Conservation (phyloP, 2,329 filamentous ascomycete genomes). For the Cladosporium sphaerospermum region DNA sequence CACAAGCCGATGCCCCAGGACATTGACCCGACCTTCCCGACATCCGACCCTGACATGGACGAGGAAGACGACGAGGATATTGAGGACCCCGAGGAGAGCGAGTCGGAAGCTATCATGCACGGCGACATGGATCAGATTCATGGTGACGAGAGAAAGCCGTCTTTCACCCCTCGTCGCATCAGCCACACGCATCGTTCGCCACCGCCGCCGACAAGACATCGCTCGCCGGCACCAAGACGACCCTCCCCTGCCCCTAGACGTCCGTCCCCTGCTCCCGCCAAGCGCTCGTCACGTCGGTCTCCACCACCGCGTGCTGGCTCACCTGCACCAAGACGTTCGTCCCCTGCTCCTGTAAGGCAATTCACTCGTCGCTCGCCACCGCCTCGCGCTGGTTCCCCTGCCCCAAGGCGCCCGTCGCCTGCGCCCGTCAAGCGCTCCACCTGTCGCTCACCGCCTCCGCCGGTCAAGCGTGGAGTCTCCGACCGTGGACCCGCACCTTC, state of each 20-base stretch:
- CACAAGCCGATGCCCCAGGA: slow-evolving; percentile 85
- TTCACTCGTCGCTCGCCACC: slow-evolving; percentile 28
- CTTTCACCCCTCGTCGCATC: slow-evolving; percentile 6
- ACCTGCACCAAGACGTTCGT: slow-evolving; percentile 25
- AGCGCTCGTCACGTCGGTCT: slow-evolving; percentile 33
- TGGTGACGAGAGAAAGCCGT: slow-evolving; percentile 11
- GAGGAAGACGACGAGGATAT: slow-evolving; percentile 65
- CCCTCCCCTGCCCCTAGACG: slow-evolving; percentile 32
- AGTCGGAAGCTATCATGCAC: slow-evolving; percentile 57
- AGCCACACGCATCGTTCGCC: slow-evolving; percentile 25
- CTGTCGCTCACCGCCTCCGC: slow-evolving; percentile 33
- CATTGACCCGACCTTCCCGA: slow-evolving; percentile 94
- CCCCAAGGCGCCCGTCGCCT: slow-evolving; percentile 17
- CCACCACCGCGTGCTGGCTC: slow-evolving; percentile 25
- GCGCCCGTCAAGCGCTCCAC: slow-evolving; percentile 35
- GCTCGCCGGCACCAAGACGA: slow-evolving; percentile 18
- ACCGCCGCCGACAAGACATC: slow-evolving; percentile 29
- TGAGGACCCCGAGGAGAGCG: slow-evolving; percentile 55
- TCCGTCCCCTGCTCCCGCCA: slow-evolving; percentile 32
- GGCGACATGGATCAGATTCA: slow-evolving; percentile 40
- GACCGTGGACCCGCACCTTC: slow-evolving; percentile 15
- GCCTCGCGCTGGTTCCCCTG: slow-evolving; percentile 29
- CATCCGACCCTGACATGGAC: slow-evolving; percentile 80
- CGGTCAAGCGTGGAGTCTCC: slow-evolving; percentile 12
- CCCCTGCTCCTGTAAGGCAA: slow-evolving; percentile 29